These are phyloP conservation scores for Microbotryum saponariae DNA, from an alignment of 1,284 basidiomycete species.

Conservation along the genomic window DNA sequence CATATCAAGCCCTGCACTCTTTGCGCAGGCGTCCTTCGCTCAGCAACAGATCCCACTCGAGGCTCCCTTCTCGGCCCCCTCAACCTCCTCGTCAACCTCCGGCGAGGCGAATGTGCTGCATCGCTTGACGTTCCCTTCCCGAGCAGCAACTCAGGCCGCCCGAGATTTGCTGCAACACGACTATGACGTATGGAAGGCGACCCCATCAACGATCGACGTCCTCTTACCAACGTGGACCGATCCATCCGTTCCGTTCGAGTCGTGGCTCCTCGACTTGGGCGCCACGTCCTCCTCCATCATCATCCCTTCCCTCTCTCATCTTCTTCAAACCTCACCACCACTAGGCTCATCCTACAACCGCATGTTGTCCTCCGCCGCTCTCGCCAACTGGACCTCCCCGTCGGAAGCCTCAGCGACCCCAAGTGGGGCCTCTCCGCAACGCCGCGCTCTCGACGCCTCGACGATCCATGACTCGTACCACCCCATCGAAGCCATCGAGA, in stretches of 20 bases:
- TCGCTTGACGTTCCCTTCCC: background rate
- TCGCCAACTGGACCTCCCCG: conserved; percentile 7
- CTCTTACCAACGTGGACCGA: background rate
- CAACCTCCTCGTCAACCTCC: background rate
- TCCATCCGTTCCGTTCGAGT: background rate
- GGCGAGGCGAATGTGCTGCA: background rate
- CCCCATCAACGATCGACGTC: background rate
- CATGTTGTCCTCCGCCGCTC: conserved; percentile 1
- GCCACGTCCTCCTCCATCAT: background rate
- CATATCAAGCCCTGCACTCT: no score
- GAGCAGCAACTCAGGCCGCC: background rate
- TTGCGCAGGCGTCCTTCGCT: no score
- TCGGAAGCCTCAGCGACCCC: no score
- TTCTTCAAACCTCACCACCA: background rate
- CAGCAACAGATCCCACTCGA: no score
- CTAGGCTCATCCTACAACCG: background rate
- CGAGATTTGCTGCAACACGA: background rate
- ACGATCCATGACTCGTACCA: conserved; percentile 31
- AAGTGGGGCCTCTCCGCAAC: no score
- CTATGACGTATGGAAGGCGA: background rate
- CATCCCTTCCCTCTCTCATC: background rate
- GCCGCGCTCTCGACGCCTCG: background rate
- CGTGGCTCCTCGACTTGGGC: background rate
- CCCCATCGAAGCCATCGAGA: conserved; percentile 19
- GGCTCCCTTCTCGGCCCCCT: no score